Base-by-base conservation (phyloP, 129 eudicot genomes). In the Pseudognaphalium luteoalbum region DNA sequence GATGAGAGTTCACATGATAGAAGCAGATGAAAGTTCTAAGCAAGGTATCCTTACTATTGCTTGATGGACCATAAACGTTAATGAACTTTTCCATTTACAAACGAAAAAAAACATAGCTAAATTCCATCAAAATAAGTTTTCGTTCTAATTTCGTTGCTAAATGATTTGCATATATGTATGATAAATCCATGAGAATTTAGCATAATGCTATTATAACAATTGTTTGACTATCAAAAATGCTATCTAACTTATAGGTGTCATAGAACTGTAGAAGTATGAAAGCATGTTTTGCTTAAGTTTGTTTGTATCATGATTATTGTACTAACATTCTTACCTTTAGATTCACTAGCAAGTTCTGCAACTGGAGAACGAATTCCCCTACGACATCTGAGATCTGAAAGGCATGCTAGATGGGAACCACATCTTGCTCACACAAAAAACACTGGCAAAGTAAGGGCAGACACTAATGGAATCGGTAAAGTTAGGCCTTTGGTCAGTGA, bases 11-110 rank as follows among this genome's bases (percentile, higher is more conserved):
- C 71, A 71, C 68, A 61, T 51, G 68, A 56, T 29, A 37, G 97
- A 88, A 74, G 77, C 80, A 54, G 73, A 81, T 73, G 86, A 81
- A 58, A 72, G 80, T 19, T 80, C 81, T 52, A 90, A 74, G 78
- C 86, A 79, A 86, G 96, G 98, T 92, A 84, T 28, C 28, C n/a
- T 15, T 71, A 44, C 60, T 76, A 74, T 67, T 41, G 8, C 65
- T 68, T 75, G 58, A 20, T 70, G 71, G 34, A 70, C 70, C 76
- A 72, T 33, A 25, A 56, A 57, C 20, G 11, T 56, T 50, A n/a
- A 57, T 52, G 7, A 20, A 56, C 20, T 33, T 50, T 56, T 72
- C 54, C 4, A 7, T 72, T 34, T 11, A 7, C 20, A 58, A 58
- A 1, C 28, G 67, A 19, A 11, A 33, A 28, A 54, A 42, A 11